Evolutionary conservation across 768 basidiomycete genomes (phyloP).

Genomic region (Filobasidium floriforme): DNA sequence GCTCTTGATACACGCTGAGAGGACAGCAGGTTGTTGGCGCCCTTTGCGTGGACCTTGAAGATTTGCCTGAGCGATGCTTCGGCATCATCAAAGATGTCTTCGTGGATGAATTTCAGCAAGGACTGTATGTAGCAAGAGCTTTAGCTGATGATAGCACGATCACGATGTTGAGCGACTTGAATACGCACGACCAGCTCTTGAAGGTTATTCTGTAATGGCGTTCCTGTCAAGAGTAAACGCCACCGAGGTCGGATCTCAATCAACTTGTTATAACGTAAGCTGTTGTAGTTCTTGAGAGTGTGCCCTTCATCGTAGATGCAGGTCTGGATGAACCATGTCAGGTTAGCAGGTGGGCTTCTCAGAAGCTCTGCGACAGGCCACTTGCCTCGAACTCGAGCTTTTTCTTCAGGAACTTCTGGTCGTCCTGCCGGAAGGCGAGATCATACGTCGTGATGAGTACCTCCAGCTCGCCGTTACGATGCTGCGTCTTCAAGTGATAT

Average conservation of each 20-base stretch:
- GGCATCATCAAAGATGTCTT: slow-evolving; percentile 71
- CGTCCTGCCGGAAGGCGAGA: slow-evolving; percentile 74
- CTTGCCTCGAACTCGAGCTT: slow-evolving; percentile 87
- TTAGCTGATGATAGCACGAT: not conserved
- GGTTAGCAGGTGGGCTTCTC: slow-evolving; percentile 3
- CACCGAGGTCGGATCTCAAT: slow-evolving; percentile 78
- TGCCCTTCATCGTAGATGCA: slow-evolving; percentile 97
- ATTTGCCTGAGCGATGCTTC: slow-evolving; percentile 78
- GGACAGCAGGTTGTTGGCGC: slow-evolving; percentile 82
- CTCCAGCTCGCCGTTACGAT: slow-evolving; percentile 70
- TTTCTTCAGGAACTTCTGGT: slow-evolving; percentile 80
- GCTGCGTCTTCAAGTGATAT: slow-evolving; percentile 60
- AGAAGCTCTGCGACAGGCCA: slow-evolving; percentile 12
- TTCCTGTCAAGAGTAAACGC: slow-evolving; percentile 88
- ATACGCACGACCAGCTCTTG: slow-evolving; percentile 49
- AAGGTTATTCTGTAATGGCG: slow-evolving; percentile 65
- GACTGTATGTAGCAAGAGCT: slow-evolving; percentile 54
- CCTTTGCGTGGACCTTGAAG: slow-evolving; percentile 75
- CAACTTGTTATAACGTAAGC: slow-evolving; percentile 86
- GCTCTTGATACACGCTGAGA: slow-evolving; percentile 89
- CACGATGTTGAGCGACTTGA: not conserved
- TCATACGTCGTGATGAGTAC: slow-evolving; percentile 96
- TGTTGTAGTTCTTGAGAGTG: slow-evolving; percentile 91
- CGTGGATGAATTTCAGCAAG: slow-evolving; percentile 93
- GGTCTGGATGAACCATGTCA: slow-evolving; percentile 51